Evolutionary conservation across 768 basidiomycete species (phyloP), one percentile per base, ranked within the genome.

Genomic region (Pleurotus ostreatus): DNA sequence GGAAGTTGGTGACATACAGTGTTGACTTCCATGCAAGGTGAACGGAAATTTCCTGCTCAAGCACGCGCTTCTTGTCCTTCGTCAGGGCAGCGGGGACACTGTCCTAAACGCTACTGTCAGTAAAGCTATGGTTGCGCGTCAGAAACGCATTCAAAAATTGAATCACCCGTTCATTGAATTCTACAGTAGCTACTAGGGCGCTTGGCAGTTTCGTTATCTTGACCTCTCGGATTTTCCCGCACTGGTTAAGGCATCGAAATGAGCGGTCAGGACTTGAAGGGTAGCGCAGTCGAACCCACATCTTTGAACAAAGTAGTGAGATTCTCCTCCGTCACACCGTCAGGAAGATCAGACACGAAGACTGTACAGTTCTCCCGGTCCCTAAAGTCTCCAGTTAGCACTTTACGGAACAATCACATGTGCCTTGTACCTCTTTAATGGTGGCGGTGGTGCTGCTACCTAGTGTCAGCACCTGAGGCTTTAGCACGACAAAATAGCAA

Each of bases 311-410:
- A 75, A 2, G 71, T 65, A 23, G 63, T 72, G n/a, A 99, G 68
- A 22, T 90, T 88, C 4, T 80, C 81, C 54, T 93, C 87, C 0
- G 75, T 75, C 8, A 78, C 76, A 9, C 72, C 77, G 15, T 68
- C 44, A 0, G 84, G 82, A 8, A 97, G 71, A 45, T 89, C 84
- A 2, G 85, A 81, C 12, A 97, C 88, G 57, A 98, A 91, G 3
- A 98, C 88, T 0, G 94, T 96, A 25, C 86, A 84, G 62, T 98
- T 91, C 73, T 99, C 97, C 46, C 97, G 92, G 71, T 99, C 97
- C 61, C 96, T 95, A 49, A 54, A 25, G 15, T 38, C 45, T 43
- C 41, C 26, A 3, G 60, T 16, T 13, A 34, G 25, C 12, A 41
- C 20, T 8, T 22, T 12, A 22, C 49, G 55, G 40, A 13, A 18